These are phyloP conservation scores for Gryganskiella cystojenkinii DNA, from an alignment of 192 early-diverging fungal species.

Conservation along the genomic window DNA sequence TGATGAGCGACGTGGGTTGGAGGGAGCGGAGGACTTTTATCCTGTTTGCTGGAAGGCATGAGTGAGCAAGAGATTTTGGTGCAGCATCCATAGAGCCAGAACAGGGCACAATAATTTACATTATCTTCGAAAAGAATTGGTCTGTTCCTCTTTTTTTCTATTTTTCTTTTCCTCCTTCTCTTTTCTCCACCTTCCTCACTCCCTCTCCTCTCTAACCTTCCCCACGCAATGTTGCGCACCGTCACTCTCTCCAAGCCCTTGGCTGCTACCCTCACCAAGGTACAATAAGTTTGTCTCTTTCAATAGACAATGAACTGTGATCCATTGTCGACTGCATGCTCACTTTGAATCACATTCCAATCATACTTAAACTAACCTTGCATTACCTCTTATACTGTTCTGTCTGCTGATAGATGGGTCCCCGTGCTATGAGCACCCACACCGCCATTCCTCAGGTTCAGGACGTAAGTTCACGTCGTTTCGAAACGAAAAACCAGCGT, in stretches of 20 bases:
- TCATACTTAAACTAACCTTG: not conserved
- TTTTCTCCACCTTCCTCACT: constrained; percentile 5
- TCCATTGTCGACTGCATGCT: not conserved
- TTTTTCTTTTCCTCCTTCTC: not conserved
- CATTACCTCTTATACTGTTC: not conserved
- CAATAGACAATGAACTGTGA: not conserved
- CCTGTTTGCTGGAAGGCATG: too few relatives aligned
- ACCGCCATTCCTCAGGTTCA: constrained; percentile 32
- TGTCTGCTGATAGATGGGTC: constrained; percentile 14
- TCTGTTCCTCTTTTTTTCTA: not conserved
- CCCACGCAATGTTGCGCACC: constrained; percentile 20
- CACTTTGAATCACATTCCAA: not conserved
- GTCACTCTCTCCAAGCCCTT: constrained; percentile 29
- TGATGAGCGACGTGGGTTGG: too few relatives aligned
- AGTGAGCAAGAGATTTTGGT: too few relatives aligned
- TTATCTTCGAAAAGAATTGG: too few relatives aligned
- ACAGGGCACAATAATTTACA: too few relatives aligned
- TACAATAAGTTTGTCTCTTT: not conserved
- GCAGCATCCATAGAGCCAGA: too few relatives aligned
- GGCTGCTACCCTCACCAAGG: constrained; percentile 34
- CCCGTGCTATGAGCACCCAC: constrained; percentile 38
- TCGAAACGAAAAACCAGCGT: not conserved
- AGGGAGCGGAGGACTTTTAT: too few relatives aligned
- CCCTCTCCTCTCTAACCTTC: not conserved
- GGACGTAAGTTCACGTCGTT: constrained; percentile 26